Evolutionary conservation across 331 rosid genomes (phyloP).

Genomic region (Saraca asoca): DNA sequence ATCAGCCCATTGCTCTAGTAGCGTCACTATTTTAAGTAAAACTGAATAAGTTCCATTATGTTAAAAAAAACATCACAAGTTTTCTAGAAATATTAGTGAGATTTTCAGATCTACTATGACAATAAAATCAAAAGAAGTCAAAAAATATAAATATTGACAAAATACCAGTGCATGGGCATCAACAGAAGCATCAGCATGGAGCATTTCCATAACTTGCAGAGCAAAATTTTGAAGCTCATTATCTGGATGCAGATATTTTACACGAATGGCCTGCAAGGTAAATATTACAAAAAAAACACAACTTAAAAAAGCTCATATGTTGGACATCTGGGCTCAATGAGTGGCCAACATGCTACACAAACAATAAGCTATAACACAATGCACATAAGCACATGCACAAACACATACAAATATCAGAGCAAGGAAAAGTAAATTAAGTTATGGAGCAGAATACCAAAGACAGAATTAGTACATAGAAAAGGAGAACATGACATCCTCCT

Average conservation of each 20-base stretch:
- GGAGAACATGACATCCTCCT: too few relatives aligned
- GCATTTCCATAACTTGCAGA: conserved; percentile 85
- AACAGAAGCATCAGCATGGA: conserved; percentile 66
- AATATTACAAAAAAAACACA: conserved; percentile 28
- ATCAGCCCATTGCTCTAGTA: conserved; percentile 7
- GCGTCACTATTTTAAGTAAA: conserved; percentile 14
- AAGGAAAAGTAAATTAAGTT: too few relatives aligned
- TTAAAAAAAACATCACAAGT: not conserved
- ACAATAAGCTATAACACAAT: not conserved
- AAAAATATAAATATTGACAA: conserved; percentile 15
- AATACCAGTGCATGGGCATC: conserved; percentile 89
- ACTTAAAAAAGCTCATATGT: conserved; percentile 24
- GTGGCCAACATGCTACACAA: conserved; percentile 11
- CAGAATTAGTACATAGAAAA: too few relatives aligned
- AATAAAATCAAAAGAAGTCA: conserved; percentile 10
- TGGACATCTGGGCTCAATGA: not conserved
- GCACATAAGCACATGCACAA: not conserved
- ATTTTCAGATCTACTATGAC: not conserved
- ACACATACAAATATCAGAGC: not conserved
- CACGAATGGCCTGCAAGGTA: conserved; percentile 76
- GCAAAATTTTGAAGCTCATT: conserved; percentile 81
- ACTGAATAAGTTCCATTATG: not conserved
- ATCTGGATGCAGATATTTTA: conserved; percentile 83
- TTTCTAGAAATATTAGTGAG: not conserved
- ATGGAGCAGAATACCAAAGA: too few relatives aligned